Base-by-base conservation (phyloP, 2,329 filamentous ascomycete species). In the Gremmenia infestans region DNA sequence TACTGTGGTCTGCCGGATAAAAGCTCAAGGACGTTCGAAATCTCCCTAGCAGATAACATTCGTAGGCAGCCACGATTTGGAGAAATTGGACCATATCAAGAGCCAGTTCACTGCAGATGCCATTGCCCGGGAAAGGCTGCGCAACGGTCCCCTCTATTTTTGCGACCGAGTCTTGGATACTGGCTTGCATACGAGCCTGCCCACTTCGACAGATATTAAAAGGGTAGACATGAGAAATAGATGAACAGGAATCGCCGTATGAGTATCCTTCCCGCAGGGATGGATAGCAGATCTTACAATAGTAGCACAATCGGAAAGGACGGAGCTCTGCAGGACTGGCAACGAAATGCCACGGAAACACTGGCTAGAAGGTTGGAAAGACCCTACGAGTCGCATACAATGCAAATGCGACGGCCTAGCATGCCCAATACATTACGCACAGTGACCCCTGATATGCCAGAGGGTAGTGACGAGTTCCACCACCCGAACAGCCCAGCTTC, bases 371-470 rank as follows among this genome's bases (percentile, higher is more conserved):
- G 57, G 11, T 42, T 69, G 52, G 64, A 64, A 4, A 61, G 59
- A 47, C 62, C 63, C 50, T 48, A 56, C n/a, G 68, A 70, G 42
- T 50, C 59, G n/a, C 48, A 48, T 48, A 45, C 45, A 48, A 55
- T 50, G 46, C 55, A 60, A 61, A 65, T 58, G 50, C 63, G 37
- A 64, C 70, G 58, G 58, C 65, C 57, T 63, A 66, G 57, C 65
- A 62, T 66, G 58, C 72, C 74, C 62, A 67, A 70, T 60, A 81
- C 80, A 47, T 81, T 86, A 65, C 82, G 86, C 60, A 75, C 85
- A 55, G 83, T 88, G 61, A 88, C 86, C 59, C 85, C 86, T 62
- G 87, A 90, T 45, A 72, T 72, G 43, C 45, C 56, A 63, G 65
- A 67, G 62, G 63, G 66, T 62, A 59, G 58, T 63, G 48, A 57